Conservation (phyloP, 495 filamentous ascomycete species). For the Lasiosphaeris hirsuta region DNA sequence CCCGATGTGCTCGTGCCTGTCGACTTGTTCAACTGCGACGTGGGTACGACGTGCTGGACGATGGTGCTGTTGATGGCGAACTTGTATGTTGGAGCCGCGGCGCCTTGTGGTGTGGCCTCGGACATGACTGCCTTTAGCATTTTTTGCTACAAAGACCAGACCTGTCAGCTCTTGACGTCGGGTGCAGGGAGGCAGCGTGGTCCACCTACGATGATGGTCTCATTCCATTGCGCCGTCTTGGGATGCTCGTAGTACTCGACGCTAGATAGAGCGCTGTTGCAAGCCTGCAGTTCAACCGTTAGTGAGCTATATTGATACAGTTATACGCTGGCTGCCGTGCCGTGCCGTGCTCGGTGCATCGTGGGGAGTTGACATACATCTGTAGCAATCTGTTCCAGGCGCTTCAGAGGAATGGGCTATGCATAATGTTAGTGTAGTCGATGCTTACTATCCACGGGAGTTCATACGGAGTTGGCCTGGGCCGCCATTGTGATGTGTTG, state of each 20-base stretch:
- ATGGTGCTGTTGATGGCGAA: constrained; percentile 97
- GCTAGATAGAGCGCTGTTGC: constrained; percentile 68
- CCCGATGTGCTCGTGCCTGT: constrained; percentile 36
- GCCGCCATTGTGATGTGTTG: constrained; percentile 25
- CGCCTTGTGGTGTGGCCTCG: constrained; percentile 63
- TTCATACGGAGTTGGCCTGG: constrained; percentile 28
- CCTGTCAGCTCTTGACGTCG: constrained; percentile 1
- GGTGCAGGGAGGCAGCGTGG: not conserved
- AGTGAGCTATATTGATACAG: constrained; percentile 5
- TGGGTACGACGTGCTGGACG: constrained; percentile 77
- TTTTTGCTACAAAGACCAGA: constrained; percentile 56
- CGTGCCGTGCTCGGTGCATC: too few relatives aligned
- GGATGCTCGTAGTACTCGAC: constrained; percentile 78
- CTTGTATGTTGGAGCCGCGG: constrained; percentile 62
- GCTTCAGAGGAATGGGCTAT: constrained; percentile 70
- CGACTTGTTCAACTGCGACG: constrained; percentile 51
- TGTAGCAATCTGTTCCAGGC: constrained; percentile 78
- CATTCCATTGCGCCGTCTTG: constrained; percentile 81
- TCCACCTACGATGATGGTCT: constrained; percentile 75
- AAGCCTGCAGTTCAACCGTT: constrained; percentile 58
- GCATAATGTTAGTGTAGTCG: not conserved
- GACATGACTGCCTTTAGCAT: constrained; percentile 83
- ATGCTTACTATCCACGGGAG: not conserved
- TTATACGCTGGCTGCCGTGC: too few relatives aligned
- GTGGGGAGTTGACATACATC: constrained; percentile 55